Conservation (phyloP, 192 early-diverging fungal genomes). For the Geranomyces variabilis region DNA sequence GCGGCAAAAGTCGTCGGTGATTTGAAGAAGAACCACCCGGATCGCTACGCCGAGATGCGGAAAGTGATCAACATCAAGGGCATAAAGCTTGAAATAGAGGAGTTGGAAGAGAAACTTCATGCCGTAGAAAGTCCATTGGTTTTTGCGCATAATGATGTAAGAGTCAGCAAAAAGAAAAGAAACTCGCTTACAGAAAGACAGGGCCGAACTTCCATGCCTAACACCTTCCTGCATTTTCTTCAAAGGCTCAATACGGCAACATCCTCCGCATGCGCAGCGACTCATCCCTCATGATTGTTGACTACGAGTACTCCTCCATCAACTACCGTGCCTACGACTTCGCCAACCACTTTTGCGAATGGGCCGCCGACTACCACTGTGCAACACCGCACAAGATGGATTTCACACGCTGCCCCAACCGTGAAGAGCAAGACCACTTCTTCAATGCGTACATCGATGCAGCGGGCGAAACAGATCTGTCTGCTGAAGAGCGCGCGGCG, state of each 20-base stretch:
- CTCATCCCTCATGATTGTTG: constrained; percentile 76
- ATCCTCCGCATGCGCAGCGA: constrained; percentile 66
- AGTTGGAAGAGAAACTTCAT: constrained; percentile 42
- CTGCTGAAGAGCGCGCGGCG: constrained; percentile 4
- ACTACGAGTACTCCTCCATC: constrained; percentile 88
- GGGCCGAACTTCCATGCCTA: background rate
- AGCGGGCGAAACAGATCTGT: constrained; percentile 46
- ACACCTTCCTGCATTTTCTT: constrained; percentile 36
- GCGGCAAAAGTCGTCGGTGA: constrained; percentile 32
- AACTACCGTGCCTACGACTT: constrained; percentile 88
- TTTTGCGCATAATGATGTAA: constrained; percentile 83
- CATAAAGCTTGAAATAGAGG: constrained; percentile 55
- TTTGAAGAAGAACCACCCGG: constrained; percentile 37
- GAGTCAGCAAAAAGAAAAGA: constrained; percentile 34
- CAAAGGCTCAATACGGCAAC: constrained; percentile 78
- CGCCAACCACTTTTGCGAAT: constrained; percentile 91
- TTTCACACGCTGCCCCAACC: constrained; percentile 10
- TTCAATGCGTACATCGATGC: constrained; percentile 68
- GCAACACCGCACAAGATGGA: constrained; percentile 5
- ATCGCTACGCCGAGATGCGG: constrained; percentile 13
- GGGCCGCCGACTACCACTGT: constrained; percentile 53
- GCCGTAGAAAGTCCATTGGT: constrained; percentile 66
- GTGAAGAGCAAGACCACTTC: background rate
- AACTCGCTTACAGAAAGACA: background rate
- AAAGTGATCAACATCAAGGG: constrained; percentile 49